Evolutionary conservation across 176 grass and related monocot genomes (phyloP), one percentile per base, ranked within the genome.

Genomic region (Ananas comosus): DNA sequence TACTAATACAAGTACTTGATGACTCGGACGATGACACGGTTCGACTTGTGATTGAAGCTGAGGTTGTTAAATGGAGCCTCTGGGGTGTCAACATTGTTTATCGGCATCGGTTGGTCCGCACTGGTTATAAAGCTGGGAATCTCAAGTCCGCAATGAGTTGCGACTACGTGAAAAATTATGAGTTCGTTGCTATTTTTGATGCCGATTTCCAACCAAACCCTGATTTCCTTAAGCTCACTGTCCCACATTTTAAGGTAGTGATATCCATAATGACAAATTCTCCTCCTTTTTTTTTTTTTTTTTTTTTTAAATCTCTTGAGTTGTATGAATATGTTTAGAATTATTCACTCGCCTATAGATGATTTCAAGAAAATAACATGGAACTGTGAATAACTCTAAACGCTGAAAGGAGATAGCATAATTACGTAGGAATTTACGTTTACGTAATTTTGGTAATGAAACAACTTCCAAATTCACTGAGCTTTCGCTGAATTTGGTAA

Each of bases 81-180:
- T 73, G 64, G 65, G 90, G 85, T 69, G 80, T 76, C 42, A 92
- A 86, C 67, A 88, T 92, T 65, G 48, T 92, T 9, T 92, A 88
- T 69, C 80, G 83, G 57, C 85, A 92, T 75, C 80, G 90, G 21
- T 73, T 86, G 58, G n/a, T 85, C 52, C 74, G 83, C 61, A 86
- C 82, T 11, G 90, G 90, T 18, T 92, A 92, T 53, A 92, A 92
- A 83, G 90, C 90, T 17, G 90, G 90, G 25, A 92, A 92, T 68
- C 90, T 92, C 16, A 88, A 86, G 21, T 86, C 90, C 28, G 90
- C 90, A 25, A 92, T 92, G 90, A 88, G 70, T 72, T 92, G 85
- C 42, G 89, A 92, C 64, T 92, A 88, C 72, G 85, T 92, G 48
- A 80, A 85, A 68, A 64, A 88, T 76, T 92, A 88, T 13, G 85